Percentiles rank a stretch among this genome's conserved stretches.
phyloP scores from a whole-genome alignment of 805 yeast genomes.

The Candida yuanshanica region DNA sequence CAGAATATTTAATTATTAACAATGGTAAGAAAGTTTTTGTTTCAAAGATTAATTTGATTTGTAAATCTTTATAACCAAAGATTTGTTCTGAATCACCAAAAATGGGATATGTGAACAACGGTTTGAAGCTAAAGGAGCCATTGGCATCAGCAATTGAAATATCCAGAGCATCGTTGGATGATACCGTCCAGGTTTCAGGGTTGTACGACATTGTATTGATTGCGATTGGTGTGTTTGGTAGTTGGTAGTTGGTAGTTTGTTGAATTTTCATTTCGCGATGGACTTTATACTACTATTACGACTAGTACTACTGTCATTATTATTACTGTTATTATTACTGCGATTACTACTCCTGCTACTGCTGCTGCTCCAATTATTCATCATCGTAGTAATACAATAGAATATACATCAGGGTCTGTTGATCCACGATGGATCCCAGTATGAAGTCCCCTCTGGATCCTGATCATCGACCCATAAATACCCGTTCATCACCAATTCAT shows the following conservation, averaged over 20 bases:
- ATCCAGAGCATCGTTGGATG: slow-evolving; percentile 63
- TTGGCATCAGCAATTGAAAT: slow-evolving; percentile 54
- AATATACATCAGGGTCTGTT: slow-evolving; percentile 13
- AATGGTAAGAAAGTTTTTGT: slow-evolving; percentile 69
- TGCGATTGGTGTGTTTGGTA: no score
- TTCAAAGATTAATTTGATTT: slow-evolving; percentile 67
- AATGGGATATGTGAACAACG: slow-evolving; percentile 85
- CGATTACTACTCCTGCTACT: no score
- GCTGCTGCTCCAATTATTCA: no score
- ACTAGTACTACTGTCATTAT: no score
- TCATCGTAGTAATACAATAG: not conserved
- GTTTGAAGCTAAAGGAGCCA: slow-evolving; percentile 62
- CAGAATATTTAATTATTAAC: slow-evolving; percentile 50
- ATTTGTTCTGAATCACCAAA: slow-evolving; percentile 89
- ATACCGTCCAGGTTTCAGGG: slow-evolving; percentile 71
- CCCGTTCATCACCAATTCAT: slow-evolving; percentile 78
- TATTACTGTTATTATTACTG: no score
- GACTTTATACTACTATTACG: no score
- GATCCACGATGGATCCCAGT: slow-evolving; percentile 78
- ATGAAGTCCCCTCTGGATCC: slow-evolving; percentile 35
- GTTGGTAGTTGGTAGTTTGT: no score
- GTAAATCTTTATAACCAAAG: slow-evolving; percentile 72
- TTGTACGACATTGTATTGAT: slow-evolving; percentile 30
- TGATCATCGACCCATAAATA: slow-evolving; percentile 77
- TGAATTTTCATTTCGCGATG: not conserved